phyloP scores from a whole-genome alignment of 2,329 filamentous ascomycete species.

The Monascus ruber region DNA sequence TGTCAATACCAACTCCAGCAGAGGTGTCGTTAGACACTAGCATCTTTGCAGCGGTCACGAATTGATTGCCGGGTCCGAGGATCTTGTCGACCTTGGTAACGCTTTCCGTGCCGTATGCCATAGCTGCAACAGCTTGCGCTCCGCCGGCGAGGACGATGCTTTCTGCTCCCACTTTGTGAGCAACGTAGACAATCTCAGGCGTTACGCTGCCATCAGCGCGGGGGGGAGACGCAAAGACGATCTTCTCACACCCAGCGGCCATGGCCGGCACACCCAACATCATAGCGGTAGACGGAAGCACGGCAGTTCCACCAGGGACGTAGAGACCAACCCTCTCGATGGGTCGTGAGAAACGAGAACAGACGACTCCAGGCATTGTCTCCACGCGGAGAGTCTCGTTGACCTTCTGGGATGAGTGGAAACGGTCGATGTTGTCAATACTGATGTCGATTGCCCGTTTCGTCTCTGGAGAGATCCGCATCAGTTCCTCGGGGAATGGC shows the following conservation, averaged over 20 bases:
- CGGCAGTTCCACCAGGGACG: constrained; percentile 88
- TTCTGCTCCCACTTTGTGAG: constrained; percentile 92
- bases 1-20: constrained; percentile 90
- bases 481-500: constrained; percentile 73
- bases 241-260: constrained; percentile 92
- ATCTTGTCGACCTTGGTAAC: constrained; percentile 98
- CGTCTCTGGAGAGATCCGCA: constrained; percentile 75
- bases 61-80: constrained; percentile 92
- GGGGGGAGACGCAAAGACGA: constrained; percentile 85
- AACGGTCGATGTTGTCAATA: constrained; percentile 86
- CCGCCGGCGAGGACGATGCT: constrained; percentile 92
- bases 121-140: constrained; percentile 86
- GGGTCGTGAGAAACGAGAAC: constrained; percentile 80
- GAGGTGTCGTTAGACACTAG: constrained; percentile 94
- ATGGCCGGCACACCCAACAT: constrained; percentile 97
- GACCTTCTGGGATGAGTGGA: constrained; percentile 85
- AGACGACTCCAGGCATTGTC: constrained; percentile 95
- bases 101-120: constrained; percentile 94
- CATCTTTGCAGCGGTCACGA: constrained; percentile 98
- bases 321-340: constrained; percentile 97
- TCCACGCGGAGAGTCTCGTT: constrained; percentile 73
- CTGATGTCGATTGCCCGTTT: constrained; percentile 87
- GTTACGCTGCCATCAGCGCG: constrained; percentile 81
- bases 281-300: constrained; percentile 90
- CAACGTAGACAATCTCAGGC: constrained; percentile 93